A percentile compares a stretch with the other conserved stretches of the same genome.
phyloP scores from a whole-genome alignment of 2,329 filamentous ascomycete genomes.

The Thielaviopsis euricoi region DNA sequence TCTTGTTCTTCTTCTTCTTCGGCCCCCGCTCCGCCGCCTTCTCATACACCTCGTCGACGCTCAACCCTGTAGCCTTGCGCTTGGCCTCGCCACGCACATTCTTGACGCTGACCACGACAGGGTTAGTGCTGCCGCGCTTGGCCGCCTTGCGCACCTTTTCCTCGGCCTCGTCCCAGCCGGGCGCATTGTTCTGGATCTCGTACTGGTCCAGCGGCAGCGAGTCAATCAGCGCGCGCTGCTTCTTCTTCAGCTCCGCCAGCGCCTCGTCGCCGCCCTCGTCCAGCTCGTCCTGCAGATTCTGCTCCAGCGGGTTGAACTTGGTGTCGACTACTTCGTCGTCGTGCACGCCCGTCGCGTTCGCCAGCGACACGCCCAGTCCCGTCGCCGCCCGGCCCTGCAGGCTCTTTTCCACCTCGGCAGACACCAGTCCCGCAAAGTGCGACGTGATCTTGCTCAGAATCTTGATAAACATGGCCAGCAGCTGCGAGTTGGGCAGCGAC shows the following conservation, averaged over 20 bases:
- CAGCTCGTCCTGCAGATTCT: slow-evolving; percentile 63
- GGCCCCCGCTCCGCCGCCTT: slow-evolving; percentile 28
- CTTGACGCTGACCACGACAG: slow-evolving; percentile 68
- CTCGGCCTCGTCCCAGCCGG: slow-evolving; percentile 55
- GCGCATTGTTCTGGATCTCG: slow-evolving; percentile 45
- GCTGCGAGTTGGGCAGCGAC: slow-evolving; percentile 54
- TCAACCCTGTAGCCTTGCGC: slow-evolving; percentile 46
- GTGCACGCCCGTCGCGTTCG: slow-evolving; percentile 45
- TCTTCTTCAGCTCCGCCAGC: slow-evolving; percentile 51
- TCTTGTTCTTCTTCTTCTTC: slow-evolving; percentile 40
- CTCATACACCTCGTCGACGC: slow-evolving; percentile 46
- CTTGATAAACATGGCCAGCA: slow-evolving; percentile 96
- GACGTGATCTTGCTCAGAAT: slow-evolving; percentile 73
- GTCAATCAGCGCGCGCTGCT: slow-evolving; percentile 79
- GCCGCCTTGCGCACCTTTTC: slow-evolving; percentile 50
- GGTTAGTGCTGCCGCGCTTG: slow-evolving; percentile 43
- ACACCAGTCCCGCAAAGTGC: slow-evolving; percentile 60
- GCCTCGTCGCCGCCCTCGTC: slow-evolving; percentile 69
- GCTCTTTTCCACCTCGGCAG: slow-evolving; percentile 52
- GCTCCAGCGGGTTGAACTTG: slow-evolving; percentile 54
- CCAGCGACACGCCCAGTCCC: slow-evolving; percentile 39
- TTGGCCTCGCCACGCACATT: slow-evolving; percentile 38
- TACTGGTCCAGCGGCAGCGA: slow-evolving; percentile 73
- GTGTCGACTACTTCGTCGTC: slow-evolving; percentile 51
- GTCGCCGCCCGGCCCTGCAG: slow-evolving; percentile 45